Evolutionary conservation across 2,329 filamentous ascomycete species (phyloP), one percentile per base, ranked within the genome.

Genomic region (Diatrype stigma): DNA sequence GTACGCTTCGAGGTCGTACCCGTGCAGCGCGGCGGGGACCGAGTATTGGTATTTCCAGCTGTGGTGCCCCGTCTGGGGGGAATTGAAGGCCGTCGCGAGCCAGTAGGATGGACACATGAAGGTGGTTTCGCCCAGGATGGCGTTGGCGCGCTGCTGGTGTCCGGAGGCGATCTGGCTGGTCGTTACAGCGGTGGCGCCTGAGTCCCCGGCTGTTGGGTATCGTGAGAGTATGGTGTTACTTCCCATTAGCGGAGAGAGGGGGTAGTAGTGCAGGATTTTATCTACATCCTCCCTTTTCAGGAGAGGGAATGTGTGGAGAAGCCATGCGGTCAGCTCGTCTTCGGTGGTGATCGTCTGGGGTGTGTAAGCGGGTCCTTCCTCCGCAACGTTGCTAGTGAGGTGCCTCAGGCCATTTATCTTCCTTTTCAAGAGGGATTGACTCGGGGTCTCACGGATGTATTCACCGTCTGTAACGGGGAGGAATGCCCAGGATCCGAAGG

Each of bases 31-130:
- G 21, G 67, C 64, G 0, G 67, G 64, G 1, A 70, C 64, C 1
- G 66, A 69, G 57, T 69, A 76, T 52, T 78, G 73, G 51, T 76
- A 76, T 50, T 73, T 73, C 65, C 67, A 77, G 23, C 65, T 55
- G 23, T 63, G 57, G 23, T 63, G 57, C 51, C 59, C 45, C 49
- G 49, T 37, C 34, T 37, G 34, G 5, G n/a, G 12, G 7, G 64
- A 66, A 1, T 63, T 61, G 52, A 70, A 80, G 0, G 76, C 75
- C 28, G 70, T 67, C 2, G 73, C 70, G 38, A 79, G 63, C 76
- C 76, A 81, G 63, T 80, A 80, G 0, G 72, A 70, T 0, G 78
- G 73, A 57, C 78, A 81, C 12, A 78, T 69, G 48, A 80, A 80
- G 0, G 75, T 79, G 1, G 72, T 71, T 63, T 82, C 78, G 35